These are phyloP conservation scores for Seiridium unicorne DNA, from an alignment of 2,329 filamentous ascomycete genomes.

Conservation along the genomic window DNA sequence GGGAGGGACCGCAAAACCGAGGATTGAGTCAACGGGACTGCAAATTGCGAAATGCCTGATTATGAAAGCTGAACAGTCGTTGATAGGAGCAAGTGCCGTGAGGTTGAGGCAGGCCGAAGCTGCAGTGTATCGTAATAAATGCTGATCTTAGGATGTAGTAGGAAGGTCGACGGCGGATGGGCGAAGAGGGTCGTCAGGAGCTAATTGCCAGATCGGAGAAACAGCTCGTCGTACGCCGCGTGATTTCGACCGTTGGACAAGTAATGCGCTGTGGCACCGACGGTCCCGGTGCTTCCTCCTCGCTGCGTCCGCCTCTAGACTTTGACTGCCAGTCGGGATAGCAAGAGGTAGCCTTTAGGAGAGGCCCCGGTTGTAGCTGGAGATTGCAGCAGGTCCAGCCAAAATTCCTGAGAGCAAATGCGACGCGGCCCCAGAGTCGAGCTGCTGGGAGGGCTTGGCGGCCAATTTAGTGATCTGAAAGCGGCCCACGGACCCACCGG, in stretches of 20 bases:
- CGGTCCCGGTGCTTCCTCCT: no score
- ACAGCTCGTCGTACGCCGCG: no score
- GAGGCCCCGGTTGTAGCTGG: no score
- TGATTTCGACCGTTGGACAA: not conserved
- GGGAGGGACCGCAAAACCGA: not conserved
- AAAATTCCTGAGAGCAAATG: no score
- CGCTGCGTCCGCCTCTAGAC: no score
- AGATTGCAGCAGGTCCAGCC: no score
- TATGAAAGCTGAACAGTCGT: not conserved
- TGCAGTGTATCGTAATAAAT: not conserved
- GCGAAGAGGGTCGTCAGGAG: not conserved
- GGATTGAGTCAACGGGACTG: not conserved
- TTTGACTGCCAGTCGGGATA: no score
- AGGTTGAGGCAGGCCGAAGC: not conserved
- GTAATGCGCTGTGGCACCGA: not conserved
- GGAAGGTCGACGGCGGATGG: not conserved
- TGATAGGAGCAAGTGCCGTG: not conserved
- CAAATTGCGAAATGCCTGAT: not conserved
- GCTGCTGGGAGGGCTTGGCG: not conserved
- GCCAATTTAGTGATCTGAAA: not conserved
- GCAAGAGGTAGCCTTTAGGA: no score
- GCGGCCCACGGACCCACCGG: no score
- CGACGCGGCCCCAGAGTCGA: not conserved
- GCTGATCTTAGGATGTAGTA: constrained; percentile 3
- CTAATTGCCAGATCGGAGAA: not conserved